Conservation (phyloP, 257 asterid species). For the Scutellaria baicalensis region DNA sequence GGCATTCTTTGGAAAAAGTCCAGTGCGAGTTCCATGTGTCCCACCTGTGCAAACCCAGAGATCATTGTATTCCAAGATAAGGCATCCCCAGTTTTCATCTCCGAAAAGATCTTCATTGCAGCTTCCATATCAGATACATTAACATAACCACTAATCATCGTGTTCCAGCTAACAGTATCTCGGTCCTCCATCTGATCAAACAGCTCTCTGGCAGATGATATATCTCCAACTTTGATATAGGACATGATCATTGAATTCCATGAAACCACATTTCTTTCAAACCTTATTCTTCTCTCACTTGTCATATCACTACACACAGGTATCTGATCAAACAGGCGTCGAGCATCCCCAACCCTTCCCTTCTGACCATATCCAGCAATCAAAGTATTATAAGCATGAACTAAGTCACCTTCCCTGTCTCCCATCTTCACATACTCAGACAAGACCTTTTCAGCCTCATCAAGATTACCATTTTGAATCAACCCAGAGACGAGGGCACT, state of each 20-base stretch:
- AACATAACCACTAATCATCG: constrained; percentile 66
- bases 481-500: constrained; percentile 66
- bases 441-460: constrained; percentile 51
- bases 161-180: constrained; percentile 71
- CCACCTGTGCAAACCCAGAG: constrained; percentile 57
- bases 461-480: constrained; percentile 48
- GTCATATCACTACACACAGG: constrained; percentile 13
- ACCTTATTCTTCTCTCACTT: constrained; percentile 14
- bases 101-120: constrained; percentile 51
- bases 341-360: constrained; percentile 62
- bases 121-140: constrained; percentile 47
- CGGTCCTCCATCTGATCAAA: constrained; percentile 58
- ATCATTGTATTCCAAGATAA: constrained; percentile 76
- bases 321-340: constrained; percentile 51
- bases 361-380: constrained; percentile 81
- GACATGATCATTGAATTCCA: constrained; percentile 93
- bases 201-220: constrained; percentile 53
- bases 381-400: constrained; percentile 77
- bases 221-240: constrained; percentile 58
- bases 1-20: constrained; percentile 60
- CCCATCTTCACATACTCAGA: constrained; percentile 23
- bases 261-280: constrained; percentile 54
- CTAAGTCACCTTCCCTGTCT: constrained; percentile 24
- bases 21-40: constrained; percentile 50
- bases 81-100: constrained; percentile 55